Conservation (phyloP, 192 early-diverging fungal species). For the Chytriomyces sp. region DNA sequence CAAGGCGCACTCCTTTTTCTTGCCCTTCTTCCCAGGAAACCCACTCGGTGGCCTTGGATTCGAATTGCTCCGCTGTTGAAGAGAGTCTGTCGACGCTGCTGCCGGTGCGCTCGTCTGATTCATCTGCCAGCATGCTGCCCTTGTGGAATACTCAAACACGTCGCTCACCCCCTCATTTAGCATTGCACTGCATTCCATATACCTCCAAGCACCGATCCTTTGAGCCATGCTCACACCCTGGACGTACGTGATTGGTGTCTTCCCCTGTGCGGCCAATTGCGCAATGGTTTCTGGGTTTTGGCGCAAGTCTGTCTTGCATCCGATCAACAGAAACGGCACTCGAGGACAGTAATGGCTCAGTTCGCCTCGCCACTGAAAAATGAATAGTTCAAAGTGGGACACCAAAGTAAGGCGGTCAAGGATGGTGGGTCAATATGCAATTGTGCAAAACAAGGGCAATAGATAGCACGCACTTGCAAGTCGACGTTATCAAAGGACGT, state of each 20-base stretch:
- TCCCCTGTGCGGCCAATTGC: conserved; percentile 4
- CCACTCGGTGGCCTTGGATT: background rate
- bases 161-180: conserved; percentile 78
- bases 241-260: conserved; percentile 19
- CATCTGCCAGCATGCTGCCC: conserved; percentile 3
- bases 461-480: conserved; percentile 19
- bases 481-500: conserved; percentile 32
- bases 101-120: background rate
- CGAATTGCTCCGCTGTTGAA: too few species aligned
- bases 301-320: conserved; percentile 46
- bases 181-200: conserved; percentile 58
- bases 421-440: background rate
- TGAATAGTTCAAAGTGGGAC: background rate
- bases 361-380: conserved; percentile 44
- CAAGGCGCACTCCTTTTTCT: conserved; percentile 14
- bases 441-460: background rate
- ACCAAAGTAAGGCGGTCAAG: background rate
- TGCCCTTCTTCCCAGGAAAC: background rate
- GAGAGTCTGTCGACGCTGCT: background rate
- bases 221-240: conserved; percentile 34
- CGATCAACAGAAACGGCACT: conserved; percentile 46
- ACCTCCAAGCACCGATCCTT: conserved; percentile 39
- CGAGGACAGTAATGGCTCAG: conserved; percentile 37
- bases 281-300: conserved; percentile 29
- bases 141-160: conserved; percentile 81